These are phyloP conservation scores for Spergularia bocconei DNA, from an alignment of 148 eudicot genomes.

Conservation along the genomic window DNA sequence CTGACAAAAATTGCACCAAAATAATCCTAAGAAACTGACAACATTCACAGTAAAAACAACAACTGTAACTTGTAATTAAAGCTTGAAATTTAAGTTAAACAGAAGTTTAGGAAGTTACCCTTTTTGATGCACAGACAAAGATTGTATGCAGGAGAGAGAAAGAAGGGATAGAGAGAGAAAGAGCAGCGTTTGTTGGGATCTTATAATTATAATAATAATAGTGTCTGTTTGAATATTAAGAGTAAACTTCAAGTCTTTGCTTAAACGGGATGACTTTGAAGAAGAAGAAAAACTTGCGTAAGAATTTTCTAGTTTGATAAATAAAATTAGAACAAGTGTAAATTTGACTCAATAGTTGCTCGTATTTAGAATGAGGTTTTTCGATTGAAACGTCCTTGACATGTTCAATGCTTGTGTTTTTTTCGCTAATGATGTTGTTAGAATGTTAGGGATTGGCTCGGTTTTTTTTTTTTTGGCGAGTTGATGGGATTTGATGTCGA, in stretches of 20 bases:
- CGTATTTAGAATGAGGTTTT: not conserved
- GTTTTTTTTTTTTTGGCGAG: no score
- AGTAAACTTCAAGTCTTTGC: slow-evolving; percentile 17
- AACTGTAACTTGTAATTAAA: slow-evolving; percentile 3
- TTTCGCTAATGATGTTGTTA: no score
- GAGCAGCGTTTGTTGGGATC: not conserved
- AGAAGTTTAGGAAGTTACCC: slow-evolving; percentile 10
- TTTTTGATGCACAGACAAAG: not conserved
- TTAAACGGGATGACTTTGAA: not conserved
- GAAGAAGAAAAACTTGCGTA: not conserved
- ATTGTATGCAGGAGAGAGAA: not conserved
- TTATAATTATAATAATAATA: not conserved
- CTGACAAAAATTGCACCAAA: not conserved
- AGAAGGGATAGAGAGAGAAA: not conserved
- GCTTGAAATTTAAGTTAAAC: slow-evolving; percentile 1
- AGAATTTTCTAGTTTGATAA: not conserved
- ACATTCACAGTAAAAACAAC: not conserved
- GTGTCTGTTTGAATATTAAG: slow-evolving; percentile 25
- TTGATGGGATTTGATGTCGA: no score
- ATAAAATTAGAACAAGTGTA: not conserved
- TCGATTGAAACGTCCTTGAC: not conserved
- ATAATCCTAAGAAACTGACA: not conserved
- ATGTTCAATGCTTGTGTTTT: not conserved
- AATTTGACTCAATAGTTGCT: not conserved
- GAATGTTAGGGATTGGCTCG: no score